Evolutionary conservation across 805 yeast species (phyloP).

Genomic region (Candida suzukii): DNA sequence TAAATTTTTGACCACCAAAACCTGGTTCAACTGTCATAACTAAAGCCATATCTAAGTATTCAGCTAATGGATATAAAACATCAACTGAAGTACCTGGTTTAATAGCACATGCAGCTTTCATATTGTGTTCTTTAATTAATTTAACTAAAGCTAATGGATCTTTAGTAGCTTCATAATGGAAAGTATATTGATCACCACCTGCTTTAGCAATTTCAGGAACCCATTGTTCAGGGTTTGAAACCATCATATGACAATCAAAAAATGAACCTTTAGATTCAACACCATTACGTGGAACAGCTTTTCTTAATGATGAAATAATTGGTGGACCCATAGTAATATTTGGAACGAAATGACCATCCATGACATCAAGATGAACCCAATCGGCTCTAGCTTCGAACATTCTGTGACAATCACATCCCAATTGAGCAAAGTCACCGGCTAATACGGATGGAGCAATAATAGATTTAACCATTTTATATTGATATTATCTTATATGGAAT

Average conservation of each 20-base stretch:
- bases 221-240: conserved; percentile 87
- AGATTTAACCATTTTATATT: conserved; percentile 55
- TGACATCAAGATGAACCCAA: conserved; percentile 96
- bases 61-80: conserved; percentile 68
- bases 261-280: conserved; percentile 20
- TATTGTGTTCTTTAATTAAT: conserved; percentile 70
- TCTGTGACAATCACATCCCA: conserved; percentile 81
- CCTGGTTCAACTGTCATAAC: conserved; percentile 99
- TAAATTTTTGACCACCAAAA: conserved; percentile 96
- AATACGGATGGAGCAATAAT: conserved; percentile 92
- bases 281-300: conserved; percentile 54
- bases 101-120: conserved; percentile 90
- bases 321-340: conserved; percentile 94
- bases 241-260: conserved; percentile 99
- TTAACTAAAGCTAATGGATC: conserved; percentile 70
- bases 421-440: conserved; percentile 84
- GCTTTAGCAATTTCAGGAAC: conserved; percentile 85
- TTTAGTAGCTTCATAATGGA: conserved; percentile 89
- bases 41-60: conserved; percentile 84
- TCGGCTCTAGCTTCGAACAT: conserved; percentile 80
- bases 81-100: conserved; percentile 91
- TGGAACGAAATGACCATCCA: conserved; percentile 99
- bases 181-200: conserved; percentile 94
- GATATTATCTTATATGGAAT: too few species aligned
- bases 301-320: conserved; percentile 69